Conservation (phyloP, 805 yeast genomes). For the Candida namnaoensis region DNA sequence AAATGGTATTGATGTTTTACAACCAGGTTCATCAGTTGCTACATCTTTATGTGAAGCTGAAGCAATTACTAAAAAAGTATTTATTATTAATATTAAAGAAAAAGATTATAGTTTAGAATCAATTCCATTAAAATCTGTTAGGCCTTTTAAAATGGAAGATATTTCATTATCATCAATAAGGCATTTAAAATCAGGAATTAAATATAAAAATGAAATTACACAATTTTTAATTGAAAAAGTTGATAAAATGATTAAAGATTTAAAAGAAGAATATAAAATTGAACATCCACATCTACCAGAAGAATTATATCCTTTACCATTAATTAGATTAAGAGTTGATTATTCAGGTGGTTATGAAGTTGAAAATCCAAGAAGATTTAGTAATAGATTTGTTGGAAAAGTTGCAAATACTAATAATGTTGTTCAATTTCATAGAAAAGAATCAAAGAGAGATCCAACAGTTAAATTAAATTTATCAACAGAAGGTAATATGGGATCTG, state of each 20-base stretch:
- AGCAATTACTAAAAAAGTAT: slow-evolving; percentile 64
- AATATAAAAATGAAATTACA: slow-evolving; percentile 52
- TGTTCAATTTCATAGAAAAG: slow-evolving; percentile 56
- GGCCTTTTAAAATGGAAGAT: slow-evolving; percentile 77
- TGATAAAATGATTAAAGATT: slow-evolving; percentile 55
- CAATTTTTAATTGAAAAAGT: slow-evolving; percentile 54
- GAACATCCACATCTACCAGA: slow-evolving; percentile 21
- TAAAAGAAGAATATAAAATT: slow-evolving; percentile 38
- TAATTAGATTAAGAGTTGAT: slow-evolving; percentile 77
- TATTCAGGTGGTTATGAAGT: slow-evolving; percentile 88
- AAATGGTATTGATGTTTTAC: slow-evolving; percentile 69
- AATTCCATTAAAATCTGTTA: slow-evolving; percentile 55
- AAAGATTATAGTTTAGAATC: slow-evolving; percentile 48
- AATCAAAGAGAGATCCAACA: slow-evolving; percentile 4
- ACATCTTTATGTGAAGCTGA: slow-evolving; percentile 87
- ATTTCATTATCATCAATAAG: slow-evolving; percentile 43
- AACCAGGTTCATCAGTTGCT: slow-evolving; percentile 92
- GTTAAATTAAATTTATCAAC: slow-evolving; percentile 1
- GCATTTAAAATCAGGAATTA: slow-evolving; percentile 49
- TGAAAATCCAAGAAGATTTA: slow-evolving; percentile 83
- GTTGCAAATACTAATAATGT: slow-evolving; percentile 92
- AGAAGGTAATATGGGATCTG: slow-evolving; percentile 1
- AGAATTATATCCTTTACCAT: slow-evolving; percentile 58
- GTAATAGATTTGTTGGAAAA: slow-evolving; percentile 81
- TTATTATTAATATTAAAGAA: slow-evolving; percentile 57